Percentiles rank a stretch among this genome's conserved stretches.
Evolutionary conservation across 1,284 basidiomycete genomes (phyloP).

Genomic region (Macrocystidia cucumis): DNA sequence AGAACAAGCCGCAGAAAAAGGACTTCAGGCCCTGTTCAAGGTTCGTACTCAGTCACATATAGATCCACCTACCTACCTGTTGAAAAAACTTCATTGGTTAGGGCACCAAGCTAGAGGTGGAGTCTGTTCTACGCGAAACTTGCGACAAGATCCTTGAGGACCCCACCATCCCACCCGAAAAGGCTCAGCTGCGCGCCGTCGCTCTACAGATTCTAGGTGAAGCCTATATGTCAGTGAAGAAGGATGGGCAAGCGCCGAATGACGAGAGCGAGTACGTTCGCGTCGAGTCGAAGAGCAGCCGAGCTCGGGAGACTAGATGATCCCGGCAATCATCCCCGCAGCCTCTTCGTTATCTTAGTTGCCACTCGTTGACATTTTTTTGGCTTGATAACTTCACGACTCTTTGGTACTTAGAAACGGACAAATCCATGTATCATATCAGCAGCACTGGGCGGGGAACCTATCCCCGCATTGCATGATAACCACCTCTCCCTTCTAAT

Average conservation of each 20-base stretch:
- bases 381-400: too few relatives aligned
- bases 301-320: slow-evolving; percentile 23
- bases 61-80: neutral
- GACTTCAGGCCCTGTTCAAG: slow-evolving; percentile 90
- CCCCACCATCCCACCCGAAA: slow-evolving; percentile 42
- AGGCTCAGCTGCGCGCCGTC: slow-evolving; percentile 69
- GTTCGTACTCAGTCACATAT: slow-evolving; percentile 24
- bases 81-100: too few relatives aligned
- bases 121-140: slow-evolving; percentile 89
- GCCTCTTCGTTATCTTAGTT: too few relatives aligned
- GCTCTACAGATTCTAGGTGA: slow-evolving; percentile 80
- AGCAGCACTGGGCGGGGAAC: too few relatives aligned
- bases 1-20: slow-evolving; percentile 95
- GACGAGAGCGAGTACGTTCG: slow-evolving; percentile 79
- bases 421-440: slow-evolving; percentile 1
- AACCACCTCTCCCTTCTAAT: too few relatives aligned
- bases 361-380: too few relatives aligned
- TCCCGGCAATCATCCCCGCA: slow-evolving; percentile 1
- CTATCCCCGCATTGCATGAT: too few relatives aligned
- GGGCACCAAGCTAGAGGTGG: slow-evolving; percentile 94
- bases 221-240: slow-evolving; percentile 58
- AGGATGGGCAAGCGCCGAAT: slow-evolving; percentile 41
- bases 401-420: too few relatives aligned
- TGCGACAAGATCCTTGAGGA: slow-evolving; percentile 82
- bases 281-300: slow-evolving; percentile 68